Conservation (phyloP, 805 yeast species). For the Starmerella vaccinii region DNA sequence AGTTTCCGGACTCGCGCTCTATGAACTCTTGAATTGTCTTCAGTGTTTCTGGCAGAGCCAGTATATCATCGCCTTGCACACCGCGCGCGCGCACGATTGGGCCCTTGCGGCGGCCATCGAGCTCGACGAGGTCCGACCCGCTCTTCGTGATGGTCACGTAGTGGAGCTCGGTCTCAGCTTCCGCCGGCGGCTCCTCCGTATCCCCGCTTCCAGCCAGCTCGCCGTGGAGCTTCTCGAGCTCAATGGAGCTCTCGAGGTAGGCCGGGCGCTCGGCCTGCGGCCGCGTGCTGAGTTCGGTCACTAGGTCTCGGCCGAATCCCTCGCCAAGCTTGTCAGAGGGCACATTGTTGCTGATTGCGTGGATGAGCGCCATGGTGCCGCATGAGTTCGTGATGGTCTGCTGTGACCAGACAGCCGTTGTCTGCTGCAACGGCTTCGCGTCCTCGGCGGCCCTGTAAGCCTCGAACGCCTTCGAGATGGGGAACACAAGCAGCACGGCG, state of each 20-base stretch:
- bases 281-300: slow-evolving; percentile 24
- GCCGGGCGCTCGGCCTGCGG: slow-evolving; percentile 34
- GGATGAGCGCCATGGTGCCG: slow-evolving; percentile 82
- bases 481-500: slow-evolving; percentile 72
- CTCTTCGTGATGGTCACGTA: slow-evolving; percentile 58
- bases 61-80: slow-evolving; percentile 28
- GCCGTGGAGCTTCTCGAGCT: slow-evolving; percentile 35
- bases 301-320: slow-evolving; percentile 27
- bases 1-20: slow-evolving; percentile 33
- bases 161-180: slow-evolving; percentile 50
- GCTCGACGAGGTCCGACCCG: slow-evolving; percentile 56
- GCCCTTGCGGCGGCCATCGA: slow-evolving; percentile 80
- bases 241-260: slow-evolving; percentile 37
- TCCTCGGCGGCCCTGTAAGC: slow-evolving; percentile 38
- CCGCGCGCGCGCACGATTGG: slow-evolving; percentile 44
- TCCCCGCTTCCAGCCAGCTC: slow-evolving; percentile 32
- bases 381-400: slow-evolving; percentile 85
- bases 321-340: slow-evolving; percentile 25
- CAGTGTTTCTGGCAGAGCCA: slow-evolving; percentile 36
- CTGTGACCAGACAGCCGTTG: slow-evolving; percentile 58
- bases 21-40: slow-evolving; percentile 58
- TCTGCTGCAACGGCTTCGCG: slow-evolving; percentile 20
- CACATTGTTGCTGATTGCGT: slow-evolving; percentile 39
- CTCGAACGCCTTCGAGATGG: slow-evolving; percentile 58
- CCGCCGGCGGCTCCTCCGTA: slow-evolving; percentile 35